phyloP scores from a whole-genome alignment of 306 rosid genomes.

The Trichosanthes cucumerina region DNA sequence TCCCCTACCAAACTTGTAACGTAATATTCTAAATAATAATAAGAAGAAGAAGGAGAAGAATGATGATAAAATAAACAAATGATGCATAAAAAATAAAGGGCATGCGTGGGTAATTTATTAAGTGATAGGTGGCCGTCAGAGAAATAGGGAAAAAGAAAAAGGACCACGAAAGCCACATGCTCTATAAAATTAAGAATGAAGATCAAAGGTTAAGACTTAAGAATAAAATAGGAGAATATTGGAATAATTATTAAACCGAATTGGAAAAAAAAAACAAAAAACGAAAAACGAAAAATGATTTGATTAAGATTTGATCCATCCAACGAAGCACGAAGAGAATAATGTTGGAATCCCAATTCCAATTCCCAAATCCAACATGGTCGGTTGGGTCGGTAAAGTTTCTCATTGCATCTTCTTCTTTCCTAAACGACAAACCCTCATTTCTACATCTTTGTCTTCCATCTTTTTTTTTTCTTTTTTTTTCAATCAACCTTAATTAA shows the following conservation, averaged over 20 bases:
- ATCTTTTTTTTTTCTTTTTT: not conserved
- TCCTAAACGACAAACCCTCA: not conserved
- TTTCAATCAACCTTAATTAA: not conserved
- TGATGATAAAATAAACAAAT: not conserved
- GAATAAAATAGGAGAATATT: not conserved
- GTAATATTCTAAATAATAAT: too few species aligned
- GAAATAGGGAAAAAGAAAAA: not conserved
- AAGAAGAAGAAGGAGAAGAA: not conserved
- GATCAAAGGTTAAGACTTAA: not conserved
- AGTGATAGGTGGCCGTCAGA: not conserved
- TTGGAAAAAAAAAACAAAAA: not conserved
- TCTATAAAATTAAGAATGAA: not conserved
- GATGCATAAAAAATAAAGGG: not conserved
- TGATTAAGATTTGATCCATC: conserved; percentile 4
- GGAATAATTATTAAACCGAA: not conserved
- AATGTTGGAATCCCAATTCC: not conserved
- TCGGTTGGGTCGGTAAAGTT: not conserved
- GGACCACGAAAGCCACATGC: not conserved
- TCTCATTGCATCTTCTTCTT: not conserved
- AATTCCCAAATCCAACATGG: conserved; percentile 1
- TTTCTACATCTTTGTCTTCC: not conserved
- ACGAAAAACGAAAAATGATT: not conserved
- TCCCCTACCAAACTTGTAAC: too few species aligned
- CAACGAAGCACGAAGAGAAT: not conserved
- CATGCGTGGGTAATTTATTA: not conserved